Base-by-base conservation (phyloP, 805 yeast genomes). In the Nakazawaea anatomiae region DNA sequence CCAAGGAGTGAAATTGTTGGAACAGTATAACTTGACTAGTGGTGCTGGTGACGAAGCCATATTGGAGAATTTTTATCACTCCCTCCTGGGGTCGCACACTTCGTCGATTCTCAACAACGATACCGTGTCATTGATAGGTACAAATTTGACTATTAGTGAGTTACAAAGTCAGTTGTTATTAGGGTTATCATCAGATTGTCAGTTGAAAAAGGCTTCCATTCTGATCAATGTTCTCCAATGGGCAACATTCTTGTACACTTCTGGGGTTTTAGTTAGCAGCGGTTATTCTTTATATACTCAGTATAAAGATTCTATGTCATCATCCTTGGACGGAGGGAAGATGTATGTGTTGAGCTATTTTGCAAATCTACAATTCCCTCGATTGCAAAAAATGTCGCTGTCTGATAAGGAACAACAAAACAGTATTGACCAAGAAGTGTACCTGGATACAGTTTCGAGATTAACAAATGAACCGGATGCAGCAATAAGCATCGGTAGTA, bases 121-220 rank as follows among this genome's bases (percentile, higher is more conserved):
- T 32, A 32, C 35, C 8, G 35, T 8, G 3, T 11, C 14, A 12
- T 32, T 39, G 32, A 4, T 14, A 9, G 18, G 10, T 30, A 14
- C 8, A 5, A 50, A 51, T 42, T n/a, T 43, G 9, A 51, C 53
- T 7, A n/a, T 34, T 2, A 27, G 31, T 3, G 44, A 25, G 6
- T 35, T 32, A 10, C 36, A 46, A 43, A 6, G 14, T 3, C 28
- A 43, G 18, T 38, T 46, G 28, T 46, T 51, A 18, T 25, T 46
- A 18, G 5, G 5, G 9, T 29, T 51, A n/a, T 25, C 44, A 5
- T 10, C 32, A 25, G 34, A 51, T 31, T 51, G 53, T 28, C 45
- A 38, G 14, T 34, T 42, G 31, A 51, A 46, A 25, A 51, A 46
- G 31, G 50, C 42, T 5, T 31, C 31, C 3, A 51, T 51, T 39